Percentiles rank a stretch among this genome's conserved stretches.
Evolutionary conservation across 169 alveolate species (phyloP).

Genomic region (Eimeria praecox): DNA sequence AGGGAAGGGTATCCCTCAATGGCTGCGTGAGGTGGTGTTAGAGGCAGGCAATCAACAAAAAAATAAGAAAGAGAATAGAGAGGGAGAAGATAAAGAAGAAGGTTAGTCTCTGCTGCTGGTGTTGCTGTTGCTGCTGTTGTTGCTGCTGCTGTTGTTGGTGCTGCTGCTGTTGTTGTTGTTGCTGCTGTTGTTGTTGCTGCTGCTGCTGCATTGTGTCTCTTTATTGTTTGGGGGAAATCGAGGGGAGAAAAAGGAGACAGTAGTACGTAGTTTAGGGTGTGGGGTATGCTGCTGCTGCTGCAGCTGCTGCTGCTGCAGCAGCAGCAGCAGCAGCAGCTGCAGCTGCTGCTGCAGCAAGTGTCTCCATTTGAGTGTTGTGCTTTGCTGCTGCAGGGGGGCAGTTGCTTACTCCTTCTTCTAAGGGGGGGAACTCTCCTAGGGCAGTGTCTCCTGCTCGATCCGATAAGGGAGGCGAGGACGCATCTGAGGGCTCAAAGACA

Average conservation of each 20-base stretch:
- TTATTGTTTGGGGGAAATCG: no score
- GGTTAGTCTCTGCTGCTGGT: neutral
- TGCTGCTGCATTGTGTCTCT: neutral
- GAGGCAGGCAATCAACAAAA: neutral
- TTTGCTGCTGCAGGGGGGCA: neutral
- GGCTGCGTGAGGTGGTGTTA: no score
- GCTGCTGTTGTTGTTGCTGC: neutral
- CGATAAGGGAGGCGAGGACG: neutral
- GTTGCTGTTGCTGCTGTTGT: neutral
- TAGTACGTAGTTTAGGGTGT: no score
- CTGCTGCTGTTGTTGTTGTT: neutral
- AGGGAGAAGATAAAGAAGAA: neutral
- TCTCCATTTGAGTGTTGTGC: no score
- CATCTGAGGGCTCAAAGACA: neutral
- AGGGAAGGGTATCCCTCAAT: no score
- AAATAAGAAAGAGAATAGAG: neutral
- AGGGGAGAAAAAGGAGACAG: no score
- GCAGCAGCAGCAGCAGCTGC: neutral
- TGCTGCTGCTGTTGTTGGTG: neutral
- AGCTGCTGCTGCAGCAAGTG: neutral
- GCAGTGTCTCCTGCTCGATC: conserved; percentile 12
- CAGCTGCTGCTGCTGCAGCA: neutral
- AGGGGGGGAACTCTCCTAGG: conserved; percentile 7
- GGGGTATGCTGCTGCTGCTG: neutral
- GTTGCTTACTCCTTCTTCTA: neutral